Conservation (phyloP, 2,329 filamentous ascomycete species). For the Catunica adiposa region DNA sequence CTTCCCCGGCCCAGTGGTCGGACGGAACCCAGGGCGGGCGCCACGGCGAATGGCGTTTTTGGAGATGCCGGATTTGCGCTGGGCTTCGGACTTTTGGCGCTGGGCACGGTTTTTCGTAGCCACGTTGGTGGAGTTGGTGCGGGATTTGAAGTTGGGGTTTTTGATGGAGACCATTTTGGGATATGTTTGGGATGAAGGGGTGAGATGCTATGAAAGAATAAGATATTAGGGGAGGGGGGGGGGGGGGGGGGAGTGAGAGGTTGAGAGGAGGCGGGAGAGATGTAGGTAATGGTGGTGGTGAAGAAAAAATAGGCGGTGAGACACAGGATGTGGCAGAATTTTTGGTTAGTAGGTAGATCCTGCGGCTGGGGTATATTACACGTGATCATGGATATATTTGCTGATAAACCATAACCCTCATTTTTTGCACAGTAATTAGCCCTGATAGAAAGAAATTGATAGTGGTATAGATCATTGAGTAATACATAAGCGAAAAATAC, state of each 20-base stretch:
- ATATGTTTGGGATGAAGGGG: not conserved
- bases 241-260: not conserved
- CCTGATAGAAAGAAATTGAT: too few relatives aligned
- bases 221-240: not conserved
- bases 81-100: conserved; percentile 26
- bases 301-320: conserved; percentile 13
- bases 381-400: too few relatives aligned
- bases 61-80: conserved; percentile 24
- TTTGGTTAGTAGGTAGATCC: not conserved
- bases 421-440: too few relatives aligned
- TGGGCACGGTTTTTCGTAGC: conserved; percentile 29
- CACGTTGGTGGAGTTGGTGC: conserved; percentile 34
- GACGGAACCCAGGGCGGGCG: conserved; percentile 35
- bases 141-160: conserved; percentile 40
- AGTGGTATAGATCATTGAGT: too few relatives aligned
- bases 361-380: too few relatives aligned
- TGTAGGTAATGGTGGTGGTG: not conserved
- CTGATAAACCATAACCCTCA: too few relatives aligned
- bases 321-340: conserved; percentile 11
- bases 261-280: not conserved
- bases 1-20: conserved; percentile 37
- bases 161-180: conserved; percentile 38
- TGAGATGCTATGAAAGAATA: too few relatives aligned
- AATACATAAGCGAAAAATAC: too few relatives aligned
- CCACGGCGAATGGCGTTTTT: conserved; percentile 31